Evolutionary conservation across 208 protist genomes (phyloP).

Genomic region (Trypanosomatidae sp.): DNA sequence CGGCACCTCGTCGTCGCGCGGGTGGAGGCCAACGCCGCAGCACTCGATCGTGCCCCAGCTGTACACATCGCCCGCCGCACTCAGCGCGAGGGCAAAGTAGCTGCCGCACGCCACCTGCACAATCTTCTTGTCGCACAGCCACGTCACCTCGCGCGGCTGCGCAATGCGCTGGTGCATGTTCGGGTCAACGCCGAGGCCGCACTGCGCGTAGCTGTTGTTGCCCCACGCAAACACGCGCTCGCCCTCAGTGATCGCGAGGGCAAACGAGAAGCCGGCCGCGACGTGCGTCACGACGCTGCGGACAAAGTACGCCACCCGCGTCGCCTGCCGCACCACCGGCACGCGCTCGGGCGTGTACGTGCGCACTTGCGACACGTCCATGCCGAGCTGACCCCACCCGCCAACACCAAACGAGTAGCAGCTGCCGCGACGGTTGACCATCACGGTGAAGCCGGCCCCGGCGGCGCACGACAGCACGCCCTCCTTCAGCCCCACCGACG

Average conservation of each 20-base stretch:
- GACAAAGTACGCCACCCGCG: constrained; percentile 40
- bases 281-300: constrained; percentile 34
- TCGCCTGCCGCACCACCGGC: constrained; percentile 49
- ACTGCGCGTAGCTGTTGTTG: constrained; percentile 74
- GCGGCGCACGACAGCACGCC: constrained; percentile 46
- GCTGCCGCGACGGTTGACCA: constrained; percentile 47
- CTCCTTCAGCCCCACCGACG: constrained; percentile 33
- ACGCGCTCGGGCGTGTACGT: constrained; percentile 43
- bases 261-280: constrained; percentile 38
- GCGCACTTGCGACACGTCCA: constrained; percentile 23
- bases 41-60: constrained; percentile 75
- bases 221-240: constrained; percentile 71
- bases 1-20: constrained; percentile 19
- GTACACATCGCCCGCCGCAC: constrained; percentile 52
- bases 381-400: constrained; percentile 72
- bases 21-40: constrained; percentile 56
- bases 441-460: constrained; percentile 62
- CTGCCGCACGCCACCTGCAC: constrained; percentile 69
- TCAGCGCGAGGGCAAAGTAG: constrained; percentile 66
- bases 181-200: constrained; percentile 57
- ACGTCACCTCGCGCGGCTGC: constrained; percentile 44
- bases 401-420: constrained; percentile 56
- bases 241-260: constrained; percentile 47
- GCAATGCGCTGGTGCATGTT: constrained; percentile 28
- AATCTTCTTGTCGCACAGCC: constrained; percentile 63